These are phyloP conservation scores for Podospora conica DNA, from an alignment of 495 filamentous ascomycete genomes.

Conservation along the genomic window DNA sequence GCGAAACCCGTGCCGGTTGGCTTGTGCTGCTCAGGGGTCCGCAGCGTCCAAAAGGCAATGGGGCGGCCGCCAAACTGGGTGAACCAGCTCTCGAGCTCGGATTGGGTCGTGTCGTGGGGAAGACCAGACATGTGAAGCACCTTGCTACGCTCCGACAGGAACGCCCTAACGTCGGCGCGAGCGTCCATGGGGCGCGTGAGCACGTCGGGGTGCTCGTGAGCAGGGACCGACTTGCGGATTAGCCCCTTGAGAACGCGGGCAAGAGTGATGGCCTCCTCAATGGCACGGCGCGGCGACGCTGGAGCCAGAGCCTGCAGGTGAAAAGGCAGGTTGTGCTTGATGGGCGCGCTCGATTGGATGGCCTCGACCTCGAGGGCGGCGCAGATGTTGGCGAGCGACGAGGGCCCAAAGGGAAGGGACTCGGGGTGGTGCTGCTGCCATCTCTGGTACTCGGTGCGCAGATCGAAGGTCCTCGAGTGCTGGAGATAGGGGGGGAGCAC, in stretches of 20 bases:
- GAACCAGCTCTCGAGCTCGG: conserved; percentile 97
- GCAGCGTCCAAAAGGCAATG: conserved; percentile 98
- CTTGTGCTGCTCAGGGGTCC: conserved; percentile 97
- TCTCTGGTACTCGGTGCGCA: conserved; percentile 92
- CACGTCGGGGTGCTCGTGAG: conserved; percentile 88
- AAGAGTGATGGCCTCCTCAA: conserved; percentile 94
- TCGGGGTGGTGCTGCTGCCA: conserved; percentile 99
- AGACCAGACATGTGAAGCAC: conserved; percentile 95
- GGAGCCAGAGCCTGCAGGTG: conserved; percentile 94
- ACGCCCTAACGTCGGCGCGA: conserved; percentile 91
- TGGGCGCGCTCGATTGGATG: conserved; percentile 91
- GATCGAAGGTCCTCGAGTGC: conserved; percentile 93
- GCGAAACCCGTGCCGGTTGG: conserved; percentile 96
- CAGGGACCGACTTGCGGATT: conserved; percentile 90
- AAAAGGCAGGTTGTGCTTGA: conserved; percentile 98
- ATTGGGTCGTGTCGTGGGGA: conserved; percentile 96
- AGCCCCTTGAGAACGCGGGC: conserved; percentile 85
- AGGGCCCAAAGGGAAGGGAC: conserved; percentile 92
- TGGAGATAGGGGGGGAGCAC: conserved; percentile 95
- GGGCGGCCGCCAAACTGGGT: conserved; percentile 96
- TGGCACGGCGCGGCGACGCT: conserved; percentile 91
- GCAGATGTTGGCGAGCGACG: conserved; percentile 92
- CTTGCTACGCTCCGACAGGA: conserved; percentile 91
- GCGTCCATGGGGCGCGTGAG: conserved; percentile 94
- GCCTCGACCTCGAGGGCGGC: conserved; percentile 96